Percentiles rank a stretch among this genome's conserved stretches.
phyloP scores from a whole-genome alignment of 2,329 filamentous ascomycete species.

The Zymoseptoria ardabiliae region DNA sequence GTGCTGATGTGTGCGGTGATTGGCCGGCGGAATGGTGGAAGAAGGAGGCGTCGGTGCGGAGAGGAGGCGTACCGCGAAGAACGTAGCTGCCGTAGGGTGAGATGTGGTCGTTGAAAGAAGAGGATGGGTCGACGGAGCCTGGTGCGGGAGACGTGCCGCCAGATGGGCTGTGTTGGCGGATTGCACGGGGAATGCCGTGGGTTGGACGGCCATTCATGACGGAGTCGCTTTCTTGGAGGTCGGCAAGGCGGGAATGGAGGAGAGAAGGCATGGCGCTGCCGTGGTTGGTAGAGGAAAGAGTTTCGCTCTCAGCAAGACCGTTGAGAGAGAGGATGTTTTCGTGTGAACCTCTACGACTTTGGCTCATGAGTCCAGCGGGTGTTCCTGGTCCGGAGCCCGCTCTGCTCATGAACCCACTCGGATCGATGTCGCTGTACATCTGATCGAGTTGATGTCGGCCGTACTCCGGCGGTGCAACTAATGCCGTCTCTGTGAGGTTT shows the following conservation, averaged over 20 bases:
- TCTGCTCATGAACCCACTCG: slow-evolving; percentile 60
- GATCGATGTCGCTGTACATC: slow-evolving; percentile 80
- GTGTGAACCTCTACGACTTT: slow-evolving; percentile 63
- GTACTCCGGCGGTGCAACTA: slow-evolving; percentile 83
- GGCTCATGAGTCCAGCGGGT: slow-evolving; percentile 57
- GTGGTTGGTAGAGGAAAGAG: slow-evolving; percentile 32
- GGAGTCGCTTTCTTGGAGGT: slow-evolving; percentile 40
- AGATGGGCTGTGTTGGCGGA: slow-evolving; percentile 24
- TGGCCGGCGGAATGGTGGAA: slow-evolving; percentile 14
- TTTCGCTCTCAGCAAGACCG: slow-evolving; percentile 44
- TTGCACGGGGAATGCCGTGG: slow-evolving; percentile 13
- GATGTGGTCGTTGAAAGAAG: slow-evolving; percentile 2
- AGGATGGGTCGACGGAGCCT: slow-evolving; percentile 13
- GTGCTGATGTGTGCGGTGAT: slow-evolving; percentile 22
- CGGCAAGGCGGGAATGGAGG: slow-evolving; percentile 61
- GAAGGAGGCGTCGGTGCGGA: slow-evolving; percentile 14
- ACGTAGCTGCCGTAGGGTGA: slow-evolving; percentile 17
- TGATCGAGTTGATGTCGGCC: slow-evolving; percentile 84
- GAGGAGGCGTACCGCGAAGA: slow-evolving; percentile 7
- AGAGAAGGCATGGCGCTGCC: slow-evolving; percentile 48
- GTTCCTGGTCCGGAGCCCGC: slow-evolving; percentile 55
- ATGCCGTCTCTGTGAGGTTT: slow-evolving; percentile 47
- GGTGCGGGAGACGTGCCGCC: slow-evolving; percentile 27
- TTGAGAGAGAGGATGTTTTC: slow-evolving; percentile 67
- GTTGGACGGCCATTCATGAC: slow-evolving; percentile 22